These are phyloP conservation scores for Cucumis melo DNA, from an alignment of 306 rosid genomes.

Conservation along the genomic window DNA sequence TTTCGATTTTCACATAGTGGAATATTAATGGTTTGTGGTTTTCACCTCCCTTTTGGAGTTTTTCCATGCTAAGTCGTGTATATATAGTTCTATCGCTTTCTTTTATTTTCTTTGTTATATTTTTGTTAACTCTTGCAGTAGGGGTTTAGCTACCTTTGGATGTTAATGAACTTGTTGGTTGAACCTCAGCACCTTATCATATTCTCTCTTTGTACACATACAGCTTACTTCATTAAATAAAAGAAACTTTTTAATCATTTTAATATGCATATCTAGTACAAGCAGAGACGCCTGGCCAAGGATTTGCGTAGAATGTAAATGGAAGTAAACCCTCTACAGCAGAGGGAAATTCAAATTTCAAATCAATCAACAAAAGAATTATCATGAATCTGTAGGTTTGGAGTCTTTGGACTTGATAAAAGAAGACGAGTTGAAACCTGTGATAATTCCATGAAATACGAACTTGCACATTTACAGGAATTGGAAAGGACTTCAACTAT, in stretches of 20 bases:
- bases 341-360: background rate
- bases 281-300: background rate
- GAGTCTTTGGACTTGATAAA: background rate
- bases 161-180: background rate
- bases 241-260: background rate
- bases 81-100: too few relatives aligned
- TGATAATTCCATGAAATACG: background rate
- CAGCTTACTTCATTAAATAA: background rate
- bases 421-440: background rate
- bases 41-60: too few relatives aligned
- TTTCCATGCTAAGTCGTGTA: too few relatives aligned
- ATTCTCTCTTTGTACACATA: background rate
- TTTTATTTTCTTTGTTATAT: too few relatives aligned
- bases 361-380: background rate
- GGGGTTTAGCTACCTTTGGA: background rate
- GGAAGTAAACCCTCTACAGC: background rate
- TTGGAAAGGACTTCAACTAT: background rate
- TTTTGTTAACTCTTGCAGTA: too few relatives aligned
- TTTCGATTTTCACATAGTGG: too few relatives aligned
- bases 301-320: background rate
- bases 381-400: background rate
- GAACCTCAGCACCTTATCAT: background rate
- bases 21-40: too few relatives aligned
- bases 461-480: background rate
- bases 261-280: background rate